Percentiles rank a stretch among this genome's conserved stretches.
These are phyloP conservation scores for Panaeolus cyanescens DNA, from an alignment of 768 basidiomycete genomes.

Conservation along the genomic window DNA sequence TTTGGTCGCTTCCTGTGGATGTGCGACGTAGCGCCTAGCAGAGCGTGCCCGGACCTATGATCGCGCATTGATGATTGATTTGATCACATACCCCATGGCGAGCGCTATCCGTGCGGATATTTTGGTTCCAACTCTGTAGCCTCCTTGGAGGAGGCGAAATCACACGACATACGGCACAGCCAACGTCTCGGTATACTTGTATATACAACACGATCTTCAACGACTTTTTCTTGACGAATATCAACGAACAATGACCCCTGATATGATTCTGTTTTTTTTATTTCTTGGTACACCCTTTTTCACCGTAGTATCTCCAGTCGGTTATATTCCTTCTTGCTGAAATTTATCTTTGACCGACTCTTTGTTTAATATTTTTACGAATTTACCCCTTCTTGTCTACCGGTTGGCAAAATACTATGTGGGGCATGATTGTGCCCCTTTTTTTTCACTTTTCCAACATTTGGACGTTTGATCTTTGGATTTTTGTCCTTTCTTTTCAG, in stretches of 20 bases:
- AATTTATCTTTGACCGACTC: neutral
- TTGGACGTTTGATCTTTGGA: neutral
- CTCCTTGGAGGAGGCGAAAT: neutral
- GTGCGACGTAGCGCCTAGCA: neutral
- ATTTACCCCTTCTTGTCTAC: neutral
- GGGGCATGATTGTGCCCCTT: neutral
- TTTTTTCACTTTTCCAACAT: neutral
- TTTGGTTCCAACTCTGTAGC: neutral
- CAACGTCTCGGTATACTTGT: neutral
- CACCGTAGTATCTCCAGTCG: neutral
- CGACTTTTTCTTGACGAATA: neutral
- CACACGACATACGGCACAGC: neutral
- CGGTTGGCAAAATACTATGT: constrained; percentile 1
- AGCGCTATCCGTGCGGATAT: constrained; percentile 1
- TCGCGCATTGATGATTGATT: neutral
- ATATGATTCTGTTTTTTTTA: neutral
- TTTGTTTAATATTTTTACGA: neutral
- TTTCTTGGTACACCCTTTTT: neutral
- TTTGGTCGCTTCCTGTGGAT: neutral
- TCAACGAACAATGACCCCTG: neutral
- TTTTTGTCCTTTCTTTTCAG: neutral
- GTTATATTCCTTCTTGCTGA: neutral
- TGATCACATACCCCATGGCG: neutral
- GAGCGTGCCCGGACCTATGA: neutral
- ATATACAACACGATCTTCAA: neutral